Evolutionary conservation across 768 basidiomycete species (phyloP), one percentile per base, ranked within the genome.

Genomic region (Serendipita indica): DNA sequence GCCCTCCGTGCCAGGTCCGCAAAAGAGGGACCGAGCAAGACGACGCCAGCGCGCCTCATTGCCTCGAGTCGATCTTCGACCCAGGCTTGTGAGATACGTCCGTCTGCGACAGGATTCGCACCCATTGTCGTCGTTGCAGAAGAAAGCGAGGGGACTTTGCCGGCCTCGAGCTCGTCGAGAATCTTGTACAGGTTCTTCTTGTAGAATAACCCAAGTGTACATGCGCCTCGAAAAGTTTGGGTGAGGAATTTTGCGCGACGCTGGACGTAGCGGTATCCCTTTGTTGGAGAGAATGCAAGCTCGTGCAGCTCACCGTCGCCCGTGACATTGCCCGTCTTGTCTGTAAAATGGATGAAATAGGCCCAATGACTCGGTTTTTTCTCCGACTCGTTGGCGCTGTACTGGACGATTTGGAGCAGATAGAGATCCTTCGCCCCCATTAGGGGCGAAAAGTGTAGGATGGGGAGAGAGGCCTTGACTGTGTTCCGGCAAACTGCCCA

Each of bases 361-460:
- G 20, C 30, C 22, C 49, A 54, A 10, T 54, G 49, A 25, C 20
- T 22, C 7, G 49, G 49, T 54, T 54, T 54, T 54, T 33, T 54
- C 22, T 54, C 49, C 20, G 20, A 22, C n/a, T 54, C 49, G 20
- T 25, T 30, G 49, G 20, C n/a, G 30, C 49, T 54, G 49, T 54
- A 54, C 49, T 54, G 49, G 49, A 54, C 22, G 12, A 54, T 54
- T 27, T 54, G 49, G 10, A 54, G 32, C 20, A 54, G 49, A 28
- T 54, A 54, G 30, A 54, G 49, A 27, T 54, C 49, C 22, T 54
- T 54, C 16, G 49, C 49, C 49, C 49, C 49, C 49, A 54, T 54
- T 12, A 14, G 25, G 43, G 43, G 43, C n/a, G 30, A 16, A 28
- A n/a, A 32, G 30, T 4, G 20, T 10, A 10, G 30, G 22, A 32